These are phyloP conservation scores for Halophytophthora batemanensis DNA, from an alignment of 352 stramenopile species.

Conservation along the genomic window DNA sequence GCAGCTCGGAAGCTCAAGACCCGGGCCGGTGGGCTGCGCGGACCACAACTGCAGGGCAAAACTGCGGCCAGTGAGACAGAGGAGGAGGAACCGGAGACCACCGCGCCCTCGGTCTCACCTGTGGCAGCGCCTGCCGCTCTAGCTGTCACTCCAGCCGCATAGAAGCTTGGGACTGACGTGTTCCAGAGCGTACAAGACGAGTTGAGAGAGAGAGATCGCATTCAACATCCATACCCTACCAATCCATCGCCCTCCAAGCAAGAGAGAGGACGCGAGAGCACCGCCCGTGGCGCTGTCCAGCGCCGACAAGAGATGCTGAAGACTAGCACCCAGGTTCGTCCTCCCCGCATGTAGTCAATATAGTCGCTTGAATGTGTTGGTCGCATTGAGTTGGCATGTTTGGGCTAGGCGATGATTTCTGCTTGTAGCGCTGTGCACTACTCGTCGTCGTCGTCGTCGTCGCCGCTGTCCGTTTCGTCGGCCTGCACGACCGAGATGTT, in stretches of 20 bases:
- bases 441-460: constrained; percentile 48
- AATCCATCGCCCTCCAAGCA: too few relatives aligned
- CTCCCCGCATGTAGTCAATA: too few relatives aligned
- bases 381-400: constrained; percentile 10
- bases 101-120: constrained; percentile 4
- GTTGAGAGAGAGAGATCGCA: too few relatives aligned
- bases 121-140: constrained; percentile 3
- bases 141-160: constrained; percentile 4
- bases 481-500: constrained; percentile 58
- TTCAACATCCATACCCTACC: too few relatives aligned
- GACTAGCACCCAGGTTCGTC: too few relatives aligned
- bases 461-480: constrained; percentile 28
- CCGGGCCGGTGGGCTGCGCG: constrained; percentile 14
- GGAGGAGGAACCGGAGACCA: constrained; percentile 33
- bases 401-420: constrained; percentile 6
- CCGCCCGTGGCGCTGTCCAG: too few relatives aligned
- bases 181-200: too few relatives aligned
- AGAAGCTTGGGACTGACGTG: too few relatives aligned
- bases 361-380: too few relatives aligned
- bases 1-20: constrained; percentile 53
- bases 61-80: constrained; percentile 31
- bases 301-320: too few relatives aligned
- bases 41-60: constrained; percentile 20
- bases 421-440: constrained; percentile 13
- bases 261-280: too few relatives aligned